Conservation (phyloP, 371 early-diverging fungal genomes). For the Mucor circinelloides region DNA sequence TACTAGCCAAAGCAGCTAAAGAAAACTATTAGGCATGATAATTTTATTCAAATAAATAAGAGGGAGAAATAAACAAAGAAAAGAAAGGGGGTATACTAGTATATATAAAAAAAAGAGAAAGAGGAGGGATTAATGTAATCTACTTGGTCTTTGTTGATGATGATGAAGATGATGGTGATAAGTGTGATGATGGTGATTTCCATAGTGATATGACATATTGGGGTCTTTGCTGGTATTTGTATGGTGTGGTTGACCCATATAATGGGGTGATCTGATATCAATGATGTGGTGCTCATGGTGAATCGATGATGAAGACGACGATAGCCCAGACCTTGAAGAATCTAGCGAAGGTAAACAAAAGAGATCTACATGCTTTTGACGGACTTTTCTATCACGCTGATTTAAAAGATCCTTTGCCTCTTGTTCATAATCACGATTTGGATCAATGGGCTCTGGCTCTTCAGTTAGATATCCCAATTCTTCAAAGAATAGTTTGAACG, state of each 20-base stretch:
- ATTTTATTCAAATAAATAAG: background rate
- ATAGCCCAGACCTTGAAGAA: slow-evolving; percentile 33
- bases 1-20: slow-evolving; percentile 29
- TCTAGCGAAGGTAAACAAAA: slow-evolving; percentile 21
- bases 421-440: slow-evolving; percentile 30
- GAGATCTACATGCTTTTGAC: slow-evolving; percentile 30
- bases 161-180: background rate
- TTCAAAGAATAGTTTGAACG: slow-evolving; percentile 34
- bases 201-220: slow-evolving; percentile 7
- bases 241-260: slow-evolving; percentile 25
- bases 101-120: background rate
- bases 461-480: slow-evolving; percentile 39
- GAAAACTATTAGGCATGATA: slow-evolving; percentile 25
- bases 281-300: slow-evolving; percentile 28
- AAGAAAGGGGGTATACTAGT: no score
- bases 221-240: background rate
- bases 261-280: slow-evolving; percentile 38
- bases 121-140: slow-evolving; percentile 2
- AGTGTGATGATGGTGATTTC: background rate
- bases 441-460: slow-evolving; percentile 40
- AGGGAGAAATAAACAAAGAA: background rate
- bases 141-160: slow-evolving; percentile 6
- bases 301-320: slow-evolving; percentile 37
- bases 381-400: slow-evolving; percentile 22
- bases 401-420: slow-evolving; percentile 22